Percentiles rank a stretch among this genome's conserved stretches.
phyloP scores from a whole-genome alignment of 768 basidiomycete genomes.

The Lactarius indigo region DNA sequence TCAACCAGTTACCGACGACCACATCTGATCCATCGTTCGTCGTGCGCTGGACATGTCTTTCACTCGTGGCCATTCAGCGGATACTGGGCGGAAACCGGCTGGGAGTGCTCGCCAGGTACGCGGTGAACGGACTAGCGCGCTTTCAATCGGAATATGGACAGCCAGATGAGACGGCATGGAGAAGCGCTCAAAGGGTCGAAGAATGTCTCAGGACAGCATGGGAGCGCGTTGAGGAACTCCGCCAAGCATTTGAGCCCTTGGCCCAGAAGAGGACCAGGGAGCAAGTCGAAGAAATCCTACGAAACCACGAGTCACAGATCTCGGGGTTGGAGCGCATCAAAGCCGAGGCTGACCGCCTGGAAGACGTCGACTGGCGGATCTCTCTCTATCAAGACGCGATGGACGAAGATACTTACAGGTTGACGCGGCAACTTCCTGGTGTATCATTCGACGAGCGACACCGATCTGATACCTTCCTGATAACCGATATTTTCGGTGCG shows the following conservation, averaged over 20 bases:
- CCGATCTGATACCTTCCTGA: neutral
- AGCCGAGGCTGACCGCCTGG: neutral
- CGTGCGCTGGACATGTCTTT: constrained; percentile 21
- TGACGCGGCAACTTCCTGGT: neutral
- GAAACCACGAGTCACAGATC: neutral
- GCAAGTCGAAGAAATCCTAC: neutral
- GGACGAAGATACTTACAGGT: neutral
- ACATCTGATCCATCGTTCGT: neutral
- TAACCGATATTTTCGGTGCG: too few relatives aligned
- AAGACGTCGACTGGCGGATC: neutral
- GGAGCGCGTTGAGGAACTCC: neutral
- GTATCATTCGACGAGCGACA: neutral
- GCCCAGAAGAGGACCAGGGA: neutral
- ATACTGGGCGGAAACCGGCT: neutral
- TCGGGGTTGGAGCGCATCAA: neutral
- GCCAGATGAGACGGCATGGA: neutral
- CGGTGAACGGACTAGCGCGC: neutral
- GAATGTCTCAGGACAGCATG: neutral
- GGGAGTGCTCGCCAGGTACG: neutral
- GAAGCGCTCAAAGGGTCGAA: neutral
- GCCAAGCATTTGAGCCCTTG: neutral
- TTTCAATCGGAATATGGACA: neutral
- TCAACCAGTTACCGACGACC: neutral
- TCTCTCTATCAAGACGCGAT: neutral
- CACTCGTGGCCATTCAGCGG: constrained; percentile 12